Conservation (phyloP, 345 rosid genomes). For the Eucalyptus pauciflora region DNA sequence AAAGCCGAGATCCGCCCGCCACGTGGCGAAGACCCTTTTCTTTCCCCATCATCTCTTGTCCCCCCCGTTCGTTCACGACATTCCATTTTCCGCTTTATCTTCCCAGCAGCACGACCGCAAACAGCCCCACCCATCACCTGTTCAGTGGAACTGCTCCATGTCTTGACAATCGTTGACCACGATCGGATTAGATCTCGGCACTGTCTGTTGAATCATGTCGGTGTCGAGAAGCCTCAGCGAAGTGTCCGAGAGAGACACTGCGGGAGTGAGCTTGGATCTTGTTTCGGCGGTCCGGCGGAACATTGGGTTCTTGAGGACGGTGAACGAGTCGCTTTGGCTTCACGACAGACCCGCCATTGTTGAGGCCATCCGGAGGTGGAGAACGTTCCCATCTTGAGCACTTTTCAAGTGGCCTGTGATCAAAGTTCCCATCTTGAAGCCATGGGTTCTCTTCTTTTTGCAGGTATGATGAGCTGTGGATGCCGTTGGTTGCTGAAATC, state of each 20-base stretch:
- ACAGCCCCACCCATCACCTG: not conserved
- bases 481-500: slow-evolving; percentile 84
- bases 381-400: not conserved
- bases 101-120: not conserved
- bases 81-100: not conserved
- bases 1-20: not conserved
- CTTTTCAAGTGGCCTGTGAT: not conserved
- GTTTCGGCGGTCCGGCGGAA: slow-evolving; percentile 59
- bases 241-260: slow-evolving; percentile 38
- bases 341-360: slow-evolving; percentile 32
- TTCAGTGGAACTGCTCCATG: not conserved
- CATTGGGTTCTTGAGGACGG: slow-evolving; percentile 47
- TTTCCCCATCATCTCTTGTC: not conserved
- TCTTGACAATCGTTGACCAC: not conserved
- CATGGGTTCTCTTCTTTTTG: not conserved
- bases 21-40: not conserved
- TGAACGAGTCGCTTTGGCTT: slow-evolving; percentile 55
- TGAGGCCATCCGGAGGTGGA: slow-evolving; percentile 74
- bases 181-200: not conserved
- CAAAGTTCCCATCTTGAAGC: not conserved
- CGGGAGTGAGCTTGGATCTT: slow-evolving; percentile 46
- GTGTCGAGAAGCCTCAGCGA: slow-evolving; percentile 48
- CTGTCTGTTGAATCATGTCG: slow-evolving; percentile 1
- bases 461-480: slow-evolving; percentile 92
- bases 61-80: not conserved